Conservation (phyloP, 1,139 yeast genomes). For the Debaryomycetaceae sp. region DNA sequence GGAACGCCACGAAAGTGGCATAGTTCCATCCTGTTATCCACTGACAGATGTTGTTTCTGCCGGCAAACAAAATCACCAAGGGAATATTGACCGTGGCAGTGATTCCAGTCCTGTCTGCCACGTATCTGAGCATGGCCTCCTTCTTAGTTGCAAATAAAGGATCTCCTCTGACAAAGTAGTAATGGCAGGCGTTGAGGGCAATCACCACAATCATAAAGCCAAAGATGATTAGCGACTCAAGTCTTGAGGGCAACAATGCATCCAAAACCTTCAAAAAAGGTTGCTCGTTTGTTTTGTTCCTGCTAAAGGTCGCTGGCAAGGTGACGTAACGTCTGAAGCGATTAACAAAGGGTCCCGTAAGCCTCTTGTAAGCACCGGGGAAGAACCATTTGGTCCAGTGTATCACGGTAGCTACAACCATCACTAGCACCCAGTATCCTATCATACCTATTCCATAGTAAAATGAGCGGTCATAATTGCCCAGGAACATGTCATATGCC, state of each 20-base stretch:
- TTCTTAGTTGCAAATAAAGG: slow-evolving; percentile 21
- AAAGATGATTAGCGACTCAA: slow-evolving; percentile 49
- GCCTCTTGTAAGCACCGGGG: slow-evolving; percentile 15
- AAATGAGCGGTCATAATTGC: slow-evolving; percentile 24
- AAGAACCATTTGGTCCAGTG: slow-evolving; percentile 31
- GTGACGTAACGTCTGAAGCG: slow-evolving; percentile 21
- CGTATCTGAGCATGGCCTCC: slow-evolving; percentile 26
- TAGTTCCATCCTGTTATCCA: slow-evolving; percentile 58
- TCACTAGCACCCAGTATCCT: slow-evolving; percentile 29
- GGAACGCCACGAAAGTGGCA: slow-evolving; percentile 54
- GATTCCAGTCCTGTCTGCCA: slow-evolving; percentile 57
- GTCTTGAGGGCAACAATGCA: slow-evolving; percentile 57
- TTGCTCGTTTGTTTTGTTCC: slow-evolving; percentile 23
- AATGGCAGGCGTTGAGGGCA: slow-evolving; percentile 25
- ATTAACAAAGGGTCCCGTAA: slow-evolving; percentile 23
- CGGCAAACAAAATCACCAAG: slow-evolving; percentile 51
- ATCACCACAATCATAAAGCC: slow-evolving; percentile 44
- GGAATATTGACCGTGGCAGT: slow-evolving; percentile 52
- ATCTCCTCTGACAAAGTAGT: slow-evolving; percentile 23
- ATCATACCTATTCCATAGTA: slow-evolving; percentile 17
- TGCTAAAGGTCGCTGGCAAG: slow-evolving; percentile 26
- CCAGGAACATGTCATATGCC: slow-evolving; percentile 34
- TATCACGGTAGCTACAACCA: slow-evolving; percentile 20
- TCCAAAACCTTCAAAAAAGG: slow-evolving; percentile 25
- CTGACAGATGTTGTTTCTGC: slow-evolving; percentile 56